Percentiles rank a stretch among this genome's conserved stretches.
phyloP scores from a whole-genome alignment of 768 basidiomycete genomes.

The Tylopilus cervinicoccineus region DNA sequence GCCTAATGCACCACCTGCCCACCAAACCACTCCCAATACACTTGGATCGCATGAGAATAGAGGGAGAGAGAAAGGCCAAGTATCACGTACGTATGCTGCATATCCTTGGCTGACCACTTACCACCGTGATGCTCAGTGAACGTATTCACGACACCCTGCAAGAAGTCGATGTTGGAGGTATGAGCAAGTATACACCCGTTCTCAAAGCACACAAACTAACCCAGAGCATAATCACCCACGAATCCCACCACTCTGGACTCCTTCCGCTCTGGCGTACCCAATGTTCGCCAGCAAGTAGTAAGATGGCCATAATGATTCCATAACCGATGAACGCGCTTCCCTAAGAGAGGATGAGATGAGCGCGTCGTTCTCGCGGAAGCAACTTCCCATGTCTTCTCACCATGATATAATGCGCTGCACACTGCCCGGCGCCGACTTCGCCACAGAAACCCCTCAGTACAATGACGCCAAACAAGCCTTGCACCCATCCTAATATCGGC shows the following conservation, averaged over 20 bases:
- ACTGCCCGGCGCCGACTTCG: slow-evolving; percentile 69
- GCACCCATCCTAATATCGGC: slow-evolving; percentile 83
- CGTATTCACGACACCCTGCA: slow-evolving; percentile 63
- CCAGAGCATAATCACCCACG: slow-evolving; percentile 58
- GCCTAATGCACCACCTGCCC: slow-evolving; percentile 88
- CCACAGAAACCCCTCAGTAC: slow-evolving; percentile 77
- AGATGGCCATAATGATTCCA: slow-evolving; percentile 73
- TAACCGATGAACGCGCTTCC: slow-evolving; percentile 91
- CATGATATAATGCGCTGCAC: slow-evolving; percentile 87
- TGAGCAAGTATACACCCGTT: not conserved
- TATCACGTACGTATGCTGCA: slow-evolving; percentile 82
- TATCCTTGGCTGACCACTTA: slow-evolving; percentile 85
- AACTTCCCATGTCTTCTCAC: slow-evolving; percentile 22
- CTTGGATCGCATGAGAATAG: slow-evolving; percentile 32
- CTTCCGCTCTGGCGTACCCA: slow-evolving; percentile 70
- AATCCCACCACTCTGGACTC: slow-evolving; percentile 86
- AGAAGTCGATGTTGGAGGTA: not conserved
- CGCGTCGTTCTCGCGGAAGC: slow-evolving; percentile 7
- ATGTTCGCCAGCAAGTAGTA: slow-evolving; percentile 70
- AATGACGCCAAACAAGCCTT: slow-evolving; percentile 84
- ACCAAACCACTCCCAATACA: slow-evolving; percentile 59
- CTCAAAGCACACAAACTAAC: slow-evolving; percentile 31
- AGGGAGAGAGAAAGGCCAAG: not conserved
- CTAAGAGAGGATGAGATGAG: slow-evolving; percentile 26
- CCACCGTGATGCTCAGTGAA: slow-evolving; percentile 88